Evolutionary conservation across 352 stramenopile species (phyloP).

Genomic region (Pythium oligandrum): DNA sequence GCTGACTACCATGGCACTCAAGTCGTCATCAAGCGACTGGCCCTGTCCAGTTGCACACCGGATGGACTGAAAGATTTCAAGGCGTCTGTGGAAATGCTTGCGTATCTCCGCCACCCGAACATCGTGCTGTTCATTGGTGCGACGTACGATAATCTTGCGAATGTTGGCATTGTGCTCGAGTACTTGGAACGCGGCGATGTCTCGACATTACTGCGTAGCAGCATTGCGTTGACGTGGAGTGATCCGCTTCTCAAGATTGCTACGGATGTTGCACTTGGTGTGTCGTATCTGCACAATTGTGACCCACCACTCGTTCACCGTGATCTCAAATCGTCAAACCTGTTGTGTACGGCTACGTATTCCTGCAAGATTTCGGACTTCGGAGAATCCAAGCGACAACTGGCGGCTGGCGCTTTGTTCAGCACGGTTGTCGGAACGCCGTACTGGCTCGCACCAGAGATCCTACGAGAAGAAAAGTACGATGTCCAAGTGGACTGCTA

Average conservation of each 20-base stretch:
- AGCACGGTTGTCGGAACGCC: constrained; percentile 78
- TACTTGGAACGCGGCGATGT: constrained; percentile 76
- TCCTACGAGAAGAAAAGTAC: constrained; percentile 78
- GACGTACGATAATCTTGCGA: constrained; percentile 77
- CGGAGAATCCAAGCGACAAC: constrained; percentile 62
- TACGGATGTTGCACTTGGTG: constrained; percentile 74
- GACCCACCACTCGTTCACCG: constrained; percentile 75
- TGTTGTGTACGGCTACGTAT: constrained; percentile 68
- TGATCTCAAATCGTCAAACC: constrained; percentile 79
- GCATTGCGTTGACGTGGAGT: constrained; percentile 67
- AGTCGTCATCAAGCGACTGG: constrained; percentile 75
- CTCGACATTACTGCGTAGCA: constrained; percentile 48
- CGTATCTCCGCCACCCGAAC: constrained; percentile 77
- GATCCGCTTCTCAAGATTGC: constrained; percentile 77
- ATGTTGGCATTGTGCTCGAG: constrained; percentile 73
- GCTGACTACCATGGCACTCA: constrained; percentile 72
- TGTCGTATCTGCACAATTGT: constrained; percentile 80
- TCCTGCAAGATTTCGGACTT: constrained; percentile 84
- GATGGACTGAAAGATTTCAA: constrained; percentile 72
- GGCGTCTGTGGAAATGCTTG: constrained; percentile 69
- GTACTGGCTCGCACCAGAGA: constrained; percentile 85
- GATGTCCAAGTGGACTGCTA: constrained; percentile 84
- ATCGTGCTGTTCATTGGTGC: constrained; percentile 86
- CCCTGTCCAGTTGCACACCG: constrained; percentile 47
- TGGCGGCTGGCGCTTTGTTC: constrained; percentile 38